These are phyloP conservation scores for Neurospora sp. DNA, from an alignment of 2,329 filamentous ascomycete species.

Conservation along the genomic window DNA sequence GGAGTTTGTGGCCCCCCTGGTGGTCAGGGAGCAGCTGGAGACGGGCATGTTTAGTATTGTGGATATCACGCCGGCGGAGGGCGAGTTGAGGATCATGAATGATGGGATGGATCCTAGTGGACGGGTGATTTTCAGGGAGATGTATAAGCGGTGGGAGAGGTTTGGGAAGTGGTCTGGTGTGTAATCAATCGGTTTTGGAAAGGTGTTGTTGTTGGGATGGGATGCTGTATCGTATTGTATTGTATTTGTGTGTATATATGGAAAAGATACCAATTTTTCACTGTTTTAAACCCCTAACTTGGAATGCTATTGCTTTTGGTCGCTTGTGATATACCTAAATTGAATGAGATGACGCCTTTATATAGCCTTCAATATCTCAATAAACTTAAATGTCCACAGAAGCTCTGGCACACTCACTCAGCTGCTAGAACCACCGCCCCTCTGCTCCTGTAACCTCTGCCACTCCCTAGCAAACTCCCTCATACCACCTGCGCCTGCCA, in stretches of 20 bases:
- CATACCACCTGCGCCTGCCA: constrained; percentile 64
- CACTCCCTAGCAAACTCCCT: constrained; percentile 71
- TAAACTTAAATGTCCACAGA: neutral
- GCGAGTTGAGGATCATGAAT: constrained; percentile 42
- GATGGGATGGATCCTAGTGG: constrained; percentile 51
- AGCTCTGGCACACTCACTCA: neutral
- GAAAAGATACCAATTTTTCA: neutral
- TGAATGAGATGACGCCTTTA: neutral
- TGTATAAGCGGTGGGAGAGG: constrained; percentile 50
- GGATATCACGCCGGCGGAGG: constrained; percentile 45
- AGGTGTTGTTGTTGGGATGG: neutral
- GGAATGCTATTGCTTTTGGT: neutral
- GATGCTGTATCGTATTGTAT: neutral
- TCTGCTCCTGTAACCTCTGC: constrained; percentile 43
- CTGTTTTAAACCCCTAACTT: neutral
- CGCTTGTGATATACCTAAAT: neutral
- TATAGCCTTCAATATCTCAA: neutral
- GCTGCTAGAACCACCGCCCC: constrained; percentile 3
- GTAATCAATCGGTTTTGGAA: constrained; percentile 21
- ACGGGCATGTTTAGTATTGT: constrained; percentile 50
- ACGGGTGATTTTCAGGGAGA: constrained; percentile 46
- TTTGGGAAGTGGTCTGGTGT: constrained; percentile 57
- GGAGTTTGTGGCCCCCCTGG: constrained; percentile 39
- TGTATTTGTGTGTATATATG: neutral
- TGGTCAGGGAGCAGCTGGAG: constrained; percentile 45